These are phyloP conservation scores for Botrytis byssoidea DNA, from an alignment of 2,329 filamentous ascomycete genomes.

Conservation along the genomic window DNA sequence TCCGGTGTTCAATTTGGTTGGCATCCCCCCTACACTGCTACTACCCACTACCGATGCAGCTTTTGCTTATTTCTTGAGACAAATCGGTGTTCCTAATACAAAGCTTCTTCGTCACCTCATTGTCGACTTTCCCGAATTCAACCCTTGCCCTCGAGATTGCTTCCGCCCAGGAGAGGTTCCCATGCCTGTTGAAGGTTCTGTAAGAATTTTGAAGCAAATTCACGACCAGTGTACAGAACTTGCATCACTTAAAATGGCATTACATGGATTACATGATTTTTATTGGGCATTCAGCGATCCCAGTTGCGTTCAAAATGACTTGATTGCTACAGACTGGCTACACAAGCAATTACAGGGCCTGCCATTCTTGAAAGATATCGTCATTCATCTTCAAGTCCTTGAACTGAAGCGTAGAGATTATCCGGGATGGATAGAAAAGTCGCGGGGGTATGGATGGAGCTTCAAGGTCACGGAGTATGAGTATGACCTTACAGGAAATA, in stretches of 20 bases:
- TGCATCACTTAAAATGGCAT: neutral
- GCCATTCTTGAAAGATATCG: neutral
- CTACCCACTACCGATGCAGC: neutral
- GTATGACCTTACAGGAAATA: neutral
- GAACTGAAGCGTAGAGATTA: neutral
- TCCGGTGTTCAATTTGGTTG: neutral
- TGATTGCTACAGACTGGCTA: neutral
- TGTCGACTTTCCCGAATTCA: neutral
- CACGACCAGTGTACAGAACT: neutral
- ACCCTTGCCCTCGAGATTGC: fast-evolving
- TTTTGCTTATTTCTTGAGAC: neutral
- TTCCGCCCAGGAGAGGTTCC: too few relatives aligned
- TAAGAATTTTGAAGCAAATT: neutral
- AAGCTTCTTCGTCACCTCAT: neutral
- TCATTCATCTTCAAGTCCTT: neutral
- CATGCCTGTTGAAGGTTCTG: neutral
- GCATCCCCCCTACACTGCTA: neutral
- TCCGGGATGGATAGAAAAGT: neutral
- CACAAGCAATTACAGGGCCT: neutral
- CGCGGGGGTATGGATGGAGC: neutral
- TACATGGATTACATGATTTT: neutral
- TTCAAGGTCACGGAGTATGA: neutral
- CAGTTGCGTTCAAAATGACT: fast-evolving
- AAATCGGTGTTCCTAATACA: neutral
- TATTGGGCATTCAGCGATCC: fast-evolving